Evolutionary conservation across 495 filamentous ascomycete genomes (phyloP).

Genomic region (Tuber borchii): DNA sequence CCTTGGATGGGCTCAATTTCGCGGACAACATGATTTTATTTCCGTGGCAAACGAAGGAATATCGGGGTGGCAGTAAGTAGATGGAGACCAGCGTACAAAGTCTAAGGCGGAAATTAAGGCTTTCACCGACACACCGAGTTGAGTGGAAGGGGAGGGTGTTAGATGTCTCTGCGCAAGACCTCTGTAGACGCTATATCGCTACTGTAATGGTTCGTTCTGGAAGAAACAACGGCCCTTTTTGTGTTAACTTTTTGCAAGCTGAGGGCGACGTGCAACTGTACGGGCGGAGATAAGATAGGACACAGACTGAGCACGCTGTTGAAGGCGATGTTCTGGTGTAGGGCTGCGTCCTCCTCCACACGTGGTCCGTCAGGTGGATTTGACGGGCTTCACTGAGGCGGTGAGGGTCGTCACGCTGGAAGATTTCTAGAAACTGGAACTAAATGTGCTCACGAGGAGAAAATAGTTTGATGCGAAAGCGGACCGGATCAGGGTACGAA

Average conservation of each 20-base stretch:
- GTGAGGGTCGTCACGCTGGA: conserved; percentile 19
- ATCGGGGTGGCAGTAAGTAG: conserved; percentile 11
- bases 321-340: conserved; percentile 11
- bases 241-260: not conserved
- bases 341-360: conserved; percentile 13
- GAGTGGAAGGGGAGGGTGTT: not conserved
- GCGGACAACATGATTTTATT: conserved; percentile 16
- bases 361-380: conserved; percentile 32
- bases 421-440: conserved; percentile 15
- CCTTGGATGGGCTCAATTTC: conserved; percentile 3
- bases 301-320: conserved; percentile 9
- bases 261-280: not conserved
- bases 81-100: conserved; percentile 5
- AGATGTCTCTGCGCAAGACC: conserved; percentile 14
- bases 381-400: conserved; percentile 24
- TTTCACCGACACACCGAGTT: conserved; percentile 10
- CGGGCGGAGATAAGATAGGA: conserved; percentile 11
- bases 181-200: conserved; percentile 9
- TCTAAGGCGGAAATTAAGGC: conserved; percentile 22
- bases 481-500: not conserved
- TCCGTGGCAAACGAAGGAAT: conserved; percentile 14
- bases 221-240: conserved; percentile 16
- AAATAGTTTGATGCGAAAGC: not conserved
- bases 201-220: conserved; percentile 18
- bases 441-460: conserved; percentile 21